Conservation (phyloP, 805 yeast species). For the Saturnispora dispora region DNA sequence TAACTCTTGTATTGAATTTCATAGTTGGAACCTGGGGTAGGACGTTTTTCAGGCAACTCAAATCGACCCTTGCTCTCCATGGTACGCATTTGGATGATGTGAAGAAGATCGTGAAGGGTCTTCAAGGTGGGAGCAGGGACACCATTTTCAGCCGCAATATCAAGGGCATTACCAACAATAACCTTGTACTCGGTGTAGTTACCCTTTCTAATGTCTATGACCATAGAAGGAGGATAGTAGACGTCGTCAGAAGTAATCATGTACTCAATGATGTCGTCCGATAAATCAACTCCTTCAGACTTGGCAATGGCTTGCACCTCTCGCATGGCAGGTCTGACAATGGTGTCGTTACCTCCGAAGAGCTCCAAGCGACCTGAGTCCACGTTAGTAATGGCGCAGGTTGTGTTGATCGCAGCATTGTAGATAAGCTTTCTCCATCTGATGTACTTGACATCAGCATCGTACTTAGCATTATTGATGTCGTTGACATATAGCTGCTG, state of each 20-base stretch:
- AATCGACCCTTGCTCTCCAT: slow-evolving; percentile 25
- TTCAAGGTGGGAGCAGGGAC: slow-evolving; percentile 26
- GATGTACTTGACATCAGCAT: slow-evolving; percentile 30
- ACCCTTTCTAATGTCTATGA: slow-evolving; percentile 35
- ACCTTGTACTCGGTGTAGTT: slow-evolving; percentile 36
- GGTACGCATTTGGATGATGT: slow-evolving; percentile 26
- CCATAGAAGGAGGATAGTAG: slow-evolving; percentile 37
- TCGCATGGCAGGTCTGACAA: slow-evolving; percentile 34
- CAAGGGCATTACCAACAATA: slow-evolving; percentile 35
- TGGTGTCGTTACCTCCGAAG: slow-evolving; percentile 23
- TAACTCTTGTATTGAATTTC: slow-evolving; percentile 10
- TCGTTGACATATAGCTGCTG: slow-evolving; percentile 28
- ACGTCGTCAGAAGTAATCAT: slow-evolving; percentile 35
- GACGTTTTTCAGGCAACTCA: slow-evolving; percentile 26
- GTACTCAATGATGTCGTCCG: slow-evolving; percentile 26
- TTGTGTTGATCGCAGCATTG: slow-evolving; percentile 39
- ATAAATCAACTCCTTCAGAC: slow-evolving; percentile 36
- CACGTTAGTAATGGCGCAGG: slow-evolving; percentile 33
- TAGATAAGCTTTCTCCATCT: slow-evolving; percentile 41
- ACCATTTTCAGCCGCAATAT: slow-evolving; percentile 23
- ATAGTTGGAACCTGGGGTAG: slow-evolving; percentile 20
- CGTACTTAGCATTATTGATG: slow-evolving; percentile 24
- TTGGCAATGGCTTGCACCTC: slow-evolving; percentile 38
- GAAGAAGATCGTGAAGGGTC: slow-evolving; percentile 22
- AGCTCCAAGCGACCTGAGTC: slow-evolving; percentile 31